Evolutionary conservation across 2,329 filamentous ascomycete genomes (phyloP).

Genomic region (Metarhizium anisopliae): DNA sequence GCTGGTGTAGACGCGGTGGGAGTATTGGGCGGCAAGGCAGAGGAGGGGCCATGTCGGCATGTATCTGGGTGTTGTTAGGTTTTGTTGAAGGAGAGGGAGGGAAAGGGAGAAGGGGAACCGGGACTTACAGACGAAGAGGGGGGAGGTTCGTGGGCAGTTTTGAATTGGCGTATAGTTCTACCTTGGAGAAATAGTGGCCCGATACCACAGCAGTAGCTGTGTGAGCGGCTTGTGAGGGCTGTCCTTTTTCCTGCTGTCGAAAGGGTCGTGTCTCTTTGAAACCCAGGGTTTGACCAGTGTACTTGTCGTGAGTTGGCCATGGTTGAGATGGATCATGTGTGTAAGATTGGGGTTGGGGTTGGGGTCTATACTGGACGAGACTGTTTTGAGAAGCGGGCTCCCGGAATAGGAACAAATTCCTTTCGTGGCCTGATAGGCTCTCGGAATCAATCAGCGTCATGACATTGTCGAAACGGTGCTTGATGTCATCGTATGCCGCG

Average conservation of each 20-base stretch:
- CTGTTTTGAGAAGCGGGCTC: neutral
- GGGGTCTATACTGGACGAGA: neutral
- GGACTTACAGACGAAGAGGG: conserved; percentile 54
- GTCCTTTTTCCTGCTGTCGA: neutral
- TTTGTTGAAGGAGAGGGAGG: neutral
- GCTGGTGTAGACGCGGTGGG: conserved; percentile 62
- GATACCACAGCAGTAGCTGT: conserved; percentile 22
- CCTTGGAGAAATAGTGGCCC: conserved; percentile 62
- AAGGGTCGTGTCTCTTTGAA: neutral
- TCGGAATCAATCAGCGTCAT: conserved; percentile 67
- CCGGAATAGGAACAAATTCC: conserved; percentile 35
- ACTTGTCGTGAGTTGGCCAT: neutral
- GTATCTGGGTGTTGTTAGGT: conserved; percentile 37
- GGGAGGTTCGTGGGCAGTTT: conserved; percentile 59
- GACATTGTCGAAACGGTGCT: conserved; percentile 53
- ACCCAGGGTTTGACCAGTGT: neutral
- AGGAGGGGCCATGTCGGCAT: conserved; percentile 69
- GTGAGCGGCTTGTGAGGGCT: neutral
- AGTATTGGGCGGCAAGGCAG: conserved; percentile 70
- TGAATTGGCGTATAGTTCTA: conserved; percentile 71
- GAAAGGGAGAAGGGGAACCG: neutral
- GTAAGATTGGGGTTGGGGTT: neutral
- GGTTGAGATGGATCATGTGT: neutral
- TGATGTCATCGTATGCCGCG: conserved; percentile 45
- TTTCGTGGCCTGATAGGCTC: conserved; percentile 41